Percentiles rank a stretch among this genome's conserved stretches.
Conservation (phyloP, 2,329 filamentous ascomycete species). For the Neoscytalidium dimidiatum region DNA sequence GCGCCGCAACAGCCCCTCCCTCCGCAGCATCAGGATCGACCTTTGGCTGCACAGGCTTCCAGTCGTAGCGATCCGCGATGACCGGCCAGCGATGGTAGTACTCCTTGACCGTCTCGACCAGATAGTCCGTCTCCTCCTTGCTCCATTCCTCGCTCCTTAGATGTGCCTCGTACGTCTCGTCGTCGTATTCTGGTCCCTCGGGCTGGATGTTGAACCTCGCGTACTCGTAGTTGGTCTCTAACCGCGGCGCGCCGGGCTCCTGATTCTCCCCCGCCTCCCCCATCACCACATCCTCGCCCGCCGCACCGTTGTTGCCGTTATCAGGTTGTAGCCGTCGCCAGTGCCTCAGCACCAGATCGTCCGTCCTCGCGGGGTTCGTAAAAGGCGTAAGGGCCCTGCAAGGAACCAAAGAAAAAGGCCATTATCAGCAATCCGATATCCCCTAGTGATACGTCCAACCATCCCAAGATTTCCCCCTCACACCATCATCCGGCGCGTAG, state of each 20-base stretch:
- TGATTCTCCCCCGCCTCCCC: slow-evolving; percentile 32
- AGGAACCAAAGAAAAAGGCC: background rate
- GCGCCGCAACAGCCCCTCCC: slow-evolving; percentile 38
- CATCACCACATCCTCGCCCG: slow-evolving; percentile 33
- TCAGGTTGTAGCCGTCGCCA: slow-evolving; percentile 68
- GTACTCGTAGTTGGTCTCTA: slow-evolving; percentile 61
- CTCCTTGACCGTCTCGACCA: slow-evolving; percentile 72
- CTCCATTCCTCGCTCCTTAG: slow-evolving; percentile 80
- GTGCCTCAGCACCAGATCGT: slow-evolving; percentile 72
- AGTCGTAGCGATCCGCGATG: slow-evolving; percentile 92
- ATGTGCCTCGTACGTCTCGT: slow-evolving; percentile 80
- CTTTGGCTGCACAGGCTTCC: slow-evolving; percentile 41
- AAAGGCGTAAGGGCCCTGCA: slow-evolving; percentile 57
- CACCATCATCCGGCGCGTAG: no score
- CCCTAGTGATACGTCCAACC: background rate
- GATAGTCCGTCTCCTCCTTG: slow-evolving; percentile 89
- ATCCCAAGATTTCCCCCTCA: background rate
- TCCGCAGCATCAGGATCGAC: background rate
- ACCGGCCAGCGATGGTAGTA: slow-evolving; percentile 89
- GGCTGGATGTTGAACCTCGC: slow-evolving; percentile 86
- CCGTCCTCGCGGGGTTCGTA: slow-evolving; percentile 73
- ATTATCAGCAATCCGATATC: background rate
- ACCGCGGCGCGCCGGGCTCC: slow-evolving; percentile 28
- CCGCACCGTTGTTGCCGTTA: slow-evolving; percentile 22
- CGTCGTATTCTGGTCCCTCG: slow-evolving; percentile 76